Conservation (phyloP, 345 rosid species). For the Turnera subulata region DNA sequence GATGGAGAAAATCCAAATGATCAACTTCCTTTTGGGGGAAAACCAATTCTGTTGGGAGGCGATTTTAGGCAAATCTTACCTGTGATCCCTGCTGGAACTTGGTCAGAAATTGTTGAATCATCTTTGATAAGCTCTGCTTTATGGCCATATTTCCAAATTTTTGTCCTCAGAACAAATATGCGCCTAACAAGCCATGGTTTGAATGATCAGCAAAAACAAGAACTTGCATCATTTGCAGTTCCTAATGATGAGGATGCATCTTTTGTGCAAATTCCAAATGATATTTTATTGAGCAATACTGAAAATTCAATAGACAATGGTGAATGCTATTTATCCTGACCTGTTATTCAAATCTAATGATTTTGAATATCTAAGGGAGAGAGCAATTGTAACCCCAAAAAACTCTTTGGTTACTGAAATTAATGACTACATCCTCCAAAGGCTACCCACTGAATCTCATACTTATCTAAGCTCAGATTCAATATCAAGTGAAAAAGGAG, state of each 20-base stretch:
- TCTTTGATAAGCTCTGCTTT: background rate
- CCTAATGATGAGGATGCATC: background rate
- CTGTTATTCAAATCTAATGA: background rate
- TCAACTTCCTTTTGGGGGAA: background rate
- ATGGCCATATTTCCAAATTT: background rate
- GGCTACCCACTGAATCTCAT: no score
- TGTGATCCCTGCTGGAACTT: background rate
- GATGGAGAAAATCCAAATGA: background rate
- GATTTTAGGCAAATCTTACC: no score
- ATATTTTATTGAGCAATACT: accelerated
- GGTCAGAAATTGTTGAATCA: background rate
- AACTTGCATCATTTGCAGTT: accelerated
- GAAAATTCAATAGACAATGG: background rate
- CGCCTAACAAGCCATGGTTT: background rate
- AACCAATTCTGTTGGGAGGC: no score
- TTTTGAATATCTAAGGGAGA: background rate
- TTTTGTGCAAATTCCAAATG: background rate
- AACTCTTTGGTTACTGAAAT: background rate
- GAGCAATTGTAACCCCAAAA: background rate
- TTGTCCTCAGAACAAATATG: background rate
- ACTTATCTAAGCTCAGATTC: background rate
- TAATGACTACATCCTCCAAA: background rate
- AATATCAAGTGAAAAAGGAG: background rate
- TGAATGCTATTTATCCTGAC: background rate
- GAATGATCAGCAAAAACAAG: accelerated